Evolutionary conservation across 441 rosid species (phyloP).

Genomic region (Rhodomyrtus psidioides): DNA sequence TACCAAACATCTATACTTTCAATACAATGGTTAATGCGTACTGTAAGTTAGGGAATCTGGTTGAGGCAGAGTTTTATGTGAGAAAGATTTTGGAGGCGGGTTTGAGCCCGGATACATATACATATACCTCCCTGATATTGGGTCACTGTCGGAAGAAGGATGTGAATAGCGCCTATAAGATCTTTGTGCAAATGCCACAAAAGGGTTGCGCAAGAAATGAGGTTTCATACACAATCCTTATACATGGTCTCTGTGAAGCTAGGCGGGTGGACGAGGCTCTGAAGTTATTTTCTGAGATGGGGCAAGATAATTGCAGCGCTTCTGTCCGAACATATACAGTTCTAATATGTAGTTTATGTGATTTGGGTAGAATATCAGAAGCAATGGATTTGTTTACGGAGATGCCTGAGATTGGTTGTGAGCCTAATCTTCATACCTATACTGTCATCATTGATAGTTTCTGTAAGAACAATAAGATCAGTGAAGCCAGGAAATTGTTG

Average conservation of each 20-base stretch:
- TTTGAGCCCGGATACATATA: constrained; percentile 51
- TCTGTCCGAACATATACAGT: constrained; percentile 72
- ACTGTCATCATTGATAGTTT: constrained; percentile 54
- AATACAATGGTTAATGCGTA: constrained; percentile 73
- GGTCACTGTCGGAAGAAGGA: constrained; percentile 63
- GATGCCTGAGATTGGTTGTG: constrained; percentile 54
- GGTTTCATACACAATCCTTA: constrained; percentile 60
- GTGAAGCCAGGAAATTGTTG: constrained; percentile 44
- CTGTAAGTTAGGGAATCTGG: constrained; percentile 68
- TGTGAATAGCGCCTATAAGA: constrained; percentile 43
- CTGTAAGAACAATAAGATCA: constrained; percentile 42
- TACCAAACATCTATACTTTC: constrained; percentile 50
- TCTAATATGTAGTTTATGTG: constrained; percentile 50
- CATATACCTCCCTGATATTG: constrained; percentile 52
- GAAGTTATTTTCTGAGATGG: constrained; percentile 43
- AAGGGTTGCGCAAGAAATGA: constrained; percentile 60
- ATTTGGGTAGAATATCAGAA: constrained; percentile 37
- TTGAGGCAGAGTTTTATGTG: constrained; percentile 45
- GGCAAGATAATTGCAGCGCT: constrained; percentile 46
- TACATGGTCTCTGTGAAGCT: constrained; percentile 67
- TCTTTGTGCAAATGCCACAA: constrained; percentile 44
- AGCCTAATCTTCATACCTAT: constrained; percentile 61
- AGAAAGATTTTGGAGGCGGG: constrained; percentile 64
- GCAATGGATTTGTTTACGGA: constrained; percentile 42
- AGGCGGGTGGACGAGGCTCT: constrained; percentile 54